These are phyloP conservation scores for Salix suchowensis DNA, from an alignment of 345 rosid species.

Conservation along the genomic window DNA sequence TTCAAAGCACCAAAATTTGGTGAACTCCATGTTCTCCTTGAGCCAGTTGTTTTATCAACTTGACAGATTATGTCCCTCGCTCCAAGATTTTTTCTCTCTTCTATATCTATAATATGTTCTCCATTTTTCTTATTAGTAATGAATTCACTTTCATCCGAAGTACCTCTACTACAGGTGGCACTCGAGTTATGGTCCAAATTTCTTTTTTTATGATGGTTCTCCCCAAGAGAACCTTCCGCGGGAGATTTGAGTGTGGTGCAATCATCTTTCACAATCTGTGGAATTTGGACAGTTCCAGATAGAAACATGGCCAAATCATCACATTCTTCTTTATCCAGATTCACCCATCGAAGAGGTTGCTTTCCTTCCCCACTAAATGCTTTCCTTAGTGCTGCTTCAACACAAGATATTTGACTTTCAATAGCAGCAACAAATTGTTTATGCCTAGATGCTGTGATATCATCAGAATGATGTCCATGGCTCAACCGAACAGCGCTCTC, in stretches of 20 bases:
- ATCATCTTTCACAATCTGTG: slow-evolving; percentile 29
- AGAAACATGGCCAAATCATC: slow-evolving; percentile 81
- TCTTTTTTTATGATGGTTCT: slow-evolving; percentile 25
- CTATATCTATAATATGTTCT: slow-evolving; percentile 36
- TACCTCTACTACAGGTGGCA: slow-evolving; percentile 33
- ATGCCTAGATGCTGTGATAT: slow-evolving; percentile 55
- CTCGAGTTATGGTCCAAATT: slow-evolving; percentile 22
- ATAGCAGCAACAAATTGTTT: slow-evolving; percentile 68
- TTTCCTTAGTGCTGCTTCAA: slow-evolving; percentile 54
- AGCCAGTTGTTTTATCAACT: slow-evolving; percentile 34
- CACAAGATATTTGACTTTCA: slow-evolving; percentile 55
- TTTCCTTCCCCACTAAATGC: slow-evolving; percentile 53
- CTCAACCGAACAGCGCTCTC: slow-evolving; percentile 73
- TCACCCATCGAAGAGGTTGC: slow-evolving; percentile 64
- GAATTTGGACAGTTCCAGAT: slow-evolving; percentile 48
- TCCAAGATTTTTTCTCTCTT: slow-evolving; percentile 34
- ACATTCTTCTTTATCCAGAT: slow-evolving; percentile 71
- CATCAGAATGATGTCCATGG: slow-evolving; percentile 45
- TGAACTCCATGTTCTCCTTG: slow-evolving; percentile 65
- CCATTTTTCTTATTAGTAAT: slow-evolving; percentile 23
- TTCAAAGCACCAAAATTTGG: slow-evolving; percentile 57
- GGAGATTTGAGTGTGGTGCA: slow-evolving; percentile 25
- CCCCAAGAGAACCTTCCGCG: slow-evolving; percentile 20
- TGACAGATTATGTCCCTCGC: slow-evolving; percentile 25
- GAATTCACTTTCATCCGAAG: slow-evolving; percentile 18